Evolutionary conservation across 352 stramenopile genomes (phyloP), one percentile per base, ranked within the genome.

Genomic region (Globisporangium mamillatum): DNA sequence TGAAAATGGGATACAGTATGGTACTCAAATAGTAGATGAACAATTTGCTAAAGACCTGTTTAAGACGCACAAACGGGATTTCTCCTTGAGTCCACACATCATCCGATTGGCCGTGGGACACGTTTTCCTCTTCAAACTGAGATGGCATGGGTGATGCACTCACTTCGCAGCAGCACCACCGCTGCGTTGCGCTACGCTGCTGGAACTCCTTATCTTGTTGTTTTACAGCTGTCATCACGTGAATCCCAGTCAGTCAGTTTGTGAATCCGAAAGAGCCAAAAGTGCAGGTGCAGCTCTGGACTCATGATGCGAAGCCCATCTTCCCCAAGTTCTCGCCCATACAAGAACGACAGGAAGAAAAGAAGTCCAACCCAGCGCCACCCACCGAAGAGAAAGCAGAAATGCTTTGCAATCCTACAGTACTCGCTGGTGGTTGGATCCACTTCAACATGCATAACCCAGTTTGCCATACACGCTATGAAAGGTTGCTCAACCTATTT

Each of bases 361-460:
- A 20, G 38, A 44, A 44, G 12, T 1, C 36, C 36, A 36, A 46
- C 41, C 16, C 41, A 48, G 41, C 41, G 41, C 14, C 41, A 48
- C 41, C 14, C 44, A 59, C 24, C 22, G 53, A 59, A 32, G 53
- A 22, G 27, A 34, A 60, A 25, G 10, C 54, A 60, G 20, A 41
- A 24, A 27, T 60, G 29, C 55, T 60, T 36, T 64, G 58, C 36
- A 54, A 54, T 53, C 22, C 36, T 41, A 20, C 29, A 64, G 36
- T 52, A 52, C 44, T 50, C 16, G 41, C 27, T 32, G 3, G 18
- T 4, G 44, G 18, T 22, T 22, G 16, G 44, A 52, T 57, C 59
- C 38, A 53, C 20, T 63, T 63, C 29, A 22, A 32, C 12, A 9
- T 50, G 41, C 8, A 14, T 9, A 41, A n/a, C 1, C 41, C 2